Conservation (phyloP, 176 grass and related monocot genomes). For the Aechmea fasciata region DNA sequence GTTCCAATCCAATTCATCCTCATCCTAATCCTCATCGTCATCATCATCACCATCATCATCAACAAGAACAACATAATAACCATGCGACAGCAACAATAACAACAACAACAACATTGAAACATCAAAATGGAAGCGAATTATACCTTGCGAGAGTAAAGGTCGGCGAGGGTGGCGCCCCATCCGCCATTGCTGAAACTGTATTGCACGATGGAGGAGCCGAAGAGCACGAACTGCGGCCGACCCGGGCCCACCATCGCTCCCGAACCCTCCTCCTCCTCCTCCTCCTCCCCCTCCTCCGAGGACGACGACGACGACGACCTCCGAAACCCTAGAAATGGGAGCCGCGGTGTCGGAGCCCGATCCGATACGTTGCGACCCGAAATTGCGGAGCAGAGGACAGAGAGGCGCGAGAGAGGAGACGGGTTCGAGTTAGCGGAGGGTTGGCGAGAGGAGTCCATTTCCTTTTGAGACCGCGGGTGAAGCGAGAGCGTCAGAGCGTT, state of each 20-base stretch:
- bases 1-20: no score
- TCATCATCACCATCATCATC: no score
- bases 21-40: no score
- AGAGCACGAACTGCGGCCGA: constrained; percentile 43
- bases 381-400: no score
- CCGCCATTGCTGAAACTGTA: constrained; percentile 63
- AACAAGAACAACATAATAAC: neutral
- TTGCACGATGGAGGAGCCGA: constrained; percentile 67
- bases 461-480: no score
- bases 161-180: constrained; percentile 47
- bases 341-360: no score
- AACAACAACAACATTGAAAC: neutral
- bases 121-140: neutral
- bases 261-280: neutral
- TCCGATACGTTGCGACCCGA: no score
- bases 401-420: no score
- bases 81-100: neutral
- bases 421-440: no score
- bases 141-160: constrained; percentile 61
- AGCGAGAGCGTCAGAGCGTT: no score
- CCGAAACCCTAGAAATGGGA: no score
- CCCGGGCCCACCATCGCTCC: neutral
- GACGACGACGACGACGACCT: neutral
- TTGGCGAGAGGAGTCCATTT: no score
- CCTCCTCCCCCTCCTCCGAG: neutral